Conservation (phyloP, 2,329 filamentous ascomycete genomes). For the Daldinia eschscholtzii region DNA sequence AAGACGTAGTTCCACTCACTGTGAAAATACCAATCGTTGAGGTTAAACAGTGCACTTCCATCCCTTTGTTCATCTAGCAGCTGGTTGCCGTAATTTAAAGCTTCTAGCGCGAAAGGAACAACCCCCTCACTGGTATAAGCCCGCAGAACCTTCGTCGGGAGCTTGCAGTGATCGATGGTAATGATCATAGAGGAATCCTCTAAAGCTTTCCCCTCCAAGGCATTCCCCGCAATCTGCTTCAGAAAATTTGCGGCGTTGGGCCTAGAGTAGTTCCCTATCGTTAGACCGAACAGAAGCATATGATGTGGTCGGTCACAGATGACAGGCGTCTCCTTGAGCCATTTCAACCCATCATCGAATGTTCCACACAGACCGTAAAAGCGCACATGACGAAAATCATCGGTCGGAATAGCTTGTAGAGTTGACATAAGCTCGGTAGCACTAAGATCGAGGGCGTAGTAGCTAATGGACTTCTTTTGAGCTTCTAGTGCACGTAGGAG, state of each 20-base stretch:
- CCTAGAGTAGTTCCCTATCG: neutral
- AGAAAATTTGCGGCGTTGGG: neutral
- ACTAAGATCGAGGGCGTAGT: conserved; percentile 12
- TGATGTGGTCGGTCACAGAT: neutral
- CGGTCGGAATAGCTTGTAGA: conserved; percentile 2
- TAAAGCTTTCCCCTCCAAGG: neutral
- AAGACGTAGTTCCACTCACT: neutral
- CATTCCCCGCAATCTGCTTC: neutral
- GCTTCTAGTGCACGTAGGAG: neutral
- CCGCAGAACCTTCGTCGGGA: neutral
- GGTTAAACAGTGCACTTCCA: neutral
- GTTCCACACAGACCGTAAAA: neutral
- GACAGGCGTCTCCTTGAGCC: neutral
- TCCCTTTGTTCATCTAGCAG: neutral
- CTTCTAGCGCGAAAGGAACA: neutral
- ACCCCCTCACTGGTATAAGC: neutral
- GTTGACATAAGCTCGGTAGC: conserved; percentile 11
- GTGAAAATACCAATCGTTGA: neutral
- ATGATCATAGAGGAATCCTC: neutral
- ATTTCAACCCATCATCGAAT: neutral
- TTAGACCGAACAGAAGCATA: neutral
- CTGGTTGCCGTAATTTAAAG: neutral
- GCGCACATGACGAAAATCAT: neutral
- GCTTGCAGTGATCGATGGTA: neutral
- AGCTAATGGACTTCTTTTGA: conserved; percentile 7